Base-by-base conservation (phyloP, 768 basidiomycete genomes). In the Sarcomyxa edulis region DNA sequence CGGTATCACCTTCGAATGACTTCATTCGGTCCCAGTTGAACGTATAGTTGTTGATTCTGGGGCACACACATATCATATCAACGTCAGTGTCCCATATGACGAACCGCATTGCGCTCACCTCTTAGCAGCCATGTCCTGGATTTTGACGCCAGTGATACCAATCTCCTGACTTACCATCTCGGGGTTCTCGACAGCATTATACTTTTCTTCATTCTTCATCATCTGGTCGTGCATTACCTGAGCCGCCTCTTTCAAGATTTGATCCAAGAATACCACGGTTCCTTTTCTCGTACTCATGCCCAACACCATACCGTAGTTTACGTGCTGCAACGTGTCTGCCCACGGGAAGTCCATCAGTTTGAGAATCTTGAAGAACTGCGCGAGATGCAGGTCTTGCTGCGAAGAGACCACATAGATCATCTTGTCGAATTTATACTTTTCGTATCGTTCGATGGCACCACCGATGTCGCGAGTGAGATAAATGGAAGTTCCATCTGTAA, bases 221-320 rank as follows among this genome's bases (percentile, higher is more conserved):
- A 99, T 99, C 63, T 94, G 90, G 43, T 94, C 92, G 62, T 89
- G 91, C 95, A 98, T 98, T 35, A 85, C 81, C 30, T 75, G 71
- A 4, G 78, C 74, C 0, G 94, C 91, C 53, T 96, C 93, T 48
- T 83, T 76, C 58, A 91, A 84, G 48, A 91, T 97, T 59, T 97
- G 78, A 51, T 96, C 81, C 21, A 99, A 66, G 74, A 97, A 97
- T 35, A 95, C 92, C 31, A 89, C 94, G 0, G 90, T 97, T 24
- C 93, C 93, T 61, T 82, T 90, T 22, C 88, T 77, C 16, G 89
- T 90, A 59, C 82, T 93, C 95, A 99, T 99, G 41, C 95, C 95
- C 38, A 78, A 81, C 15, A 99, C 93, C 44, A 95, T 66, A 12
- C 90, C 89, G 49, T 86, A 92, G 64, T 93, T 95, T 61, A 97